phyloP scores from a whole-genome alignment of 2,329 filamentous ascomycete species.

The Claviceps sp. region DNA sequence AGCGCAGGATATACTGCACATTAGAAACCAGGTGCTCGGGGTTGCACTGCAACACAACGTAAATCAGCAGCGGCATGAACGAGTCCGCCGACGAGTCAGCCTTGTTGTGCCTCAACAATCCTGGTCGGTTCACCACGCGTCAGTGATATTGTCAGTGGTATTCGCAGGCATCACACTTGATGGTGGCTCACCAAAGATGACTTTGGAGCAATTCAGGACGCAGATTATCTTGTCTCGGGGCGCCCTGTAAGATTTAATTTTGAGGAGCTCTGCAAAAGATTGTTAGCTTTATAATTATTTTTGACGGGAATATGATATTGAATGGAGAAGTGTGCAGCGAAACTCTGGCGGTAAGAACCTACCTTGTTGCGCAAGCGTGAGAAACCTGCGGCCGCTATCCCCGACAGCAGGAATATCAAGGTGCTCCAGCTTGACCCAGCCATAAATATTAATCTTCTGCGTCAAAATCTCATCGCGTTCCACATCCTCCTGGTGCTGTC shows the following conservation, averaged over 20 bases:
- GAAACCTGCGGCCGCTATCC: conserved; percentile 76
- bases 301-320: not conserved
- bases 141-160: not conserved
- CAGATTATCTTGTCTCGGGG: conserved; percentile 97
- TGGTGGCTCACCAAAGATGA: conserved; percentile 67
- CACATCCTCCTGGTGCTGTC: conserved; percentile 96
- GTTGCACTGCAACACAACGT: conserved; percentile 87
- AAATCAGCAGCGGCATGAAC: conserved; percentile 89
- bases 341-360: conserved; percentile 7
- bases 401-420: conserved; percentile 78
- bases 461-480: conserved; percentile 91
- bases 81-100: conserved; percentile 92
- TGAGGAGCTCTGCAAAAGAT: conserved; percentile 57
- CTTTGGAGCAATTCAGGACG: conserved; percentile 96
- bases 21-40: conserved; percentile 94
- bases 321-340: not conserved
- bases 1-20: conserved; percentile 93
- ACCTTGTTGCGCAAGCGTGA: conserved; percentile 82
- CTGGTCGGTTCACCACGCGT: conserved; percentile 33
- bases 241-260: conserved; percentile 95
- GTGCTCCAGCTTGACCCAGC: conserved; percentile 87
- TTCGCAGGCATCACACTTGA: too few relatives aligned
- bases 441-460: conserved; percentile 94
- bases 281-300: not conserved
- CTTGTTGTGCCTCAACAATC: conserved; percentile 80